A percentile compares a stretch with the other conserved stretches of the same genome.
These are phyloP conservation scores for Kwoniella dejecticola DNA, from an alignment of 768 basidiomycete species.

Conservation along the genomic window DNA sequence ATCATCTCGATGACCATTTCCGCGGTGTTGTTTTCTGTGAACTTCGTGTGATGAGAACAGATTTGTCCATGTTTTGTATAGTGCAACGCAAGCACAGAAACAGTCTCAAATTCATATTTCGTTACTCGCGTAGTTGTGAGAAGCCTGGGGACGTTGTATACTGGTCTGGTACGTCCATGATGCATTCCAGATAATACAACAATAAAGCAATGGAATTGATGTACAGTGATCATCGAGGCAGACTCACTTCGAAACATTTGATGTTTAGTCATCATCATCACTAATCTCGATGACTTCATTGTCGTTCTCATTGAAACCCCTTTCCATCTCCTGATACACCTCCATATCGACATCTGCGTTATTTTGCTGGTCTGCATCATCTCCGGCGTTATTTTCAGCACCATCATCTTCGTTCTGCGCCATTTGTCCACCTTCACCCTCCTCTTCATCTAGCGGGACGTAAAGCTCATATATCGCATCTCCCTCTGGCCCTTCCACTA, in stretches of 20 bases:
- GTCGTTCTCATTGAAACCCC: not conserved
- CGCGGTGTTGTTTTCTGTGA: no score
- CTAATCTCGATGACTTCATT: not conserved
- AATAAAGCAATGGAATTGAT: no score
- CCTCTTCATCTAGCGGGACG: slow-evolving; percentile 32
- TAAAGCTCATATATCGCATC: slow-evolving; percentile 53
- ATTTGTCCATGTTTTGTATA: no score
- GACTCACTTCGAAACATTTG: not conserved
- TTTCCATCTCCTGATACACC: not conserved
- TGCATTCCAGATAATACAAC: no score
- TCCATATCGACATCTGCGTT: not conserved
- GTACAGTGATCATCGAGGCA: no score
- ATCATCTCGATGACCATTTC: no score
- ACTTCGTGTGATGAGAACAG: no score
- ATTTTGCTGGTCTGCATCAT: not conserved
- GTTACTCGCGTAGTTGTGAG: no score
- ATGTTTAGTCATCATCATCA: not conserved
- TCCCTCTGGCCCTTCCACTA: slow-evolving; percentile 53
- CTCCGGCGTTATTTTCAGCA: not conserved
- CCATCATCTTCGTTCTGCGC: not conserved
- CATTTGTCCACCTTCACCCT: slow-evolving; percentile 1
- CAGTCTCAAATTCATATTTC: no score
- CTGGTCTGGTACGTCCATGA: no score
- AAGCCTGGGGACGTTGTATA: no score
- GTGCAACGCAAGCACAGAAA: no score